These are phyloP conservation scores for Aureobasidium sp. DNA, from an alignment of 2,329 filamentous ascomycete genomes.

Conservation along the genomic window DNA sequence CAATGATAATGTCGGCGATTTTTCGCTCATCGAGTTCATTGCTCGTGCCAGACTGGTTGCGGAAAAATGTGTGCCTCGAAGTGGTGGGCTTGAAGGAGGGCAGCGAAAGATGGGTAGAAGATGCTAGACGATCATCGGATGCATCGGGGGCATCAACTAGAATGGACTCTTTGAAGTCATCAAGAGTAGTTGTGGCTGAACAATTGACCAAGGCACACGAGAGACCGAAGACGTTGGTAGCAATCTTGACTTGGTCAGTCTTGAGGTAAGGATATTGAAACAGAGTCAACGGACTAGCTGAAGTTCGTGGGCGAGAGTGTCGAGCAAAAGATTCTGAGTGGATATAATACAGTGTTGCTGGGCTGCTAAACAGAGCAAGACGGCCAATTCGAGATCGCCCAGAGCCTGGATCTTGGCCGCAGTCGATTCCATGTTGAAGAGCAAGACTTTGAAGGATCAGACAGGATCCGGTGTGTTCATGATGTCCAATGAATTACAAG, in stretches of 20 bases:
- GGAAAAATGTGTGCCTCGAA: constrained; percentile 2
- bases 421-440: not conserved
- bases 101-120: not conserved
- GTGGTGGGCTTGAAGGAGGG: not conserved
- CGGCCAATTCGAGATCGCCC: constrained; percentile 80
- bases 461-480: not conserved
- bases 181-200: constrained; percentile 63
- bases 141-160: constrained; percentile 37
- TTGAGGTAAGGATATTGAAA: not conserved
- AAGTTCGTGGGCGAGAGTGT: constrained; percentile 67
- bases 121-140: not conserved
- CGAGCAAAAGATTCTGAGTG: constrained; percentile 55
- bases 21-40: constrained; percentile 40
- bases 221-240: constrained; percentile 60
- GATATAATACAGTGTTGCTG: constrained; percentile 86
- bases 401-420: constrained; percentile 66
- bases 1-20: constrained; percentile 78
- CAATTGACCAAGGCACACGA: constrained; percentile 65
- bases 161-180: constrained; percentile 71
- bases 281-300: constrained; percentile 49
- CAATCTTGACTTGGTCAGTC: constrained; percentile 16
- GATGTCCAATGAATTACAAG: not conserved
- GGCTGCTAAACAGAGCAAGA: constrained; percentile 71
- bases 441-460: not conserved
- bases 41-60: constrained; percentile 4